A percentile compares a stretch with the other conserved stretches of the same genome.
phyloP scores from a whole-genome alignment of 2,329 filamentous ascomycete species.

The Fusarium sp. region DNA sequence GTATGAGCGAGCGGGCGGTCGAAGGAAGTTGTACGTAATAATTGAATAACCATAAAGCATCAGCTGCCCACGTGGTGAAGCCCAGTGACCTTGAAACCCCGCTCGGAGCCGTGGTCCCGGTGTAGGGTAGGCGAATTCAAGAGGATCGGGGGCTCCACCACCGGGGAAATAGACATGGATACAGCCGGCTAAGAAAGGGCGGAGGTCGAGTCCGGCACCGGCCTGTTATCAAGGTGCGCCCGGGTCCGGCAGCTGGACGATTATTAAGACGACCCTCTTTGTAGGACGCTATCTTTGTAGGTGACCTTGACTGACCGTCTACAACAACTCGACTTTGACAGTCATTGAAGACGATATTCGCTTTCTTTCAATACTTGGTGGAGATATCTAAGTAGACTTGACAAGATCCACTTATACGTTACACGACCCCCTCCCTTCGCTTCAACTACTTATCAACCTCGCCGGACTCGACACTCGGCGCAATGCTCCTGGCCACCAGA shows the following conservation, averaged over 20 bases:
- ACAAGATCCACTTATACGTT: constrained; percentile 21
- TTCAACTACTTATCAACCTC: neutral
- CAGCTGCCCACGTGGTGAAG: constrained; percentile 8
- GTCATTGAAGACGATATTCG: neutral
- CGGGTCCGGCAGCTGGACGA: constrained; percentile 23
- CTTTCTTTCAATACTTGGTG: neutral
- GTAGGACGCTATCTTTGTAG: neutral
- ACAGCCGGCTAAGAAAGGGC: constrained; percentile 43
- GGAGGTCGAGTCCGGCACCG: constrained; percentile 40
- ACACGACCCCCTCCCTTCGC: neutral
- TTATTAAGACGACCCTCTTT: constrained; percentile 29
- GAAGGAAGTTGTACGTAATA: constrained; percentile 26
- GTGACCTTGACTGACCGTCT: neutral
- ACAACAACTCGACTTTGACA: neutral
- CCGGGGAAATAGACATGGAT: constrained; percentile 30
- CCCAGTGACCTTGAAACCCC: constrained; percentile 23
- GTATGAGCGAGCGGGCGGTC: neutral
- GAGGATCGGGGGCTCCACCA: neutral
- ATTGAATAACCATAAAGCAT: constrained; percentile 4
- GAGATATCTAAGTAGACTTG: neutral
- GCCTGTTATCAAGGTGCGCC: constrained; percentile 31
- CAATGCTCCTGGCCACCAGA: constrained; percentile 39
- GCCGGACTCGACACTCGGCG: neutral
- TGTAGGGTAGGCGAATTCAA: constrained; percentile 32
- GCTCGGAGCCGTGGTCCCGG: constrained; percentile 23